Evolutionary conservation across 2,329 filamentous ascomycete species (phyloP).

Genomic region (Diaporthe amygdali): DNA sequence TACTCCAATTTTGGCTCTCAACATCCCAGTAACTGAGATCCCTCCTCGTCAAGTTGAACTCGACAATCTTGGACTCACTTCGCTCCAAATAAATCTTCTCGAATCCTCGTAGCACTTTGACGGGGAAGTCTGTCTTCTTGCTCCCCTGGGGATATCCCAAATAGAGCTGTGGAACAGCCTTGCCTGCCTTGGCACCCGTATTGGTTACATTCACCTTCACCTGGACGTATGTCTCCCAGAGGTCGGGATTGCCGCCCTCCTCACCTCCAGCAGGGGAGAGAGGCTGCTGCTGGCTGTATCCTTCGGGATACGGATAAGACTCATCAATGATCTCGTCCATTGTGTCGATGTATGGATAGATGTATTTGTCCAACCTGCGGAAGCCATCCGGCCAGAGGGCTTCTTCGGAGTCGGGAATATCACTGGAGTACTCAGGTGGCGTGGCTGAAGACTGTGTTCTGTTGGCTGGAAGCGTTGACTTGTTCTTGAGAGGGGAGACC

Average conservation of each 20-base stretch:
- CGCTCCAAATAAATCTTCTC: constrained; percentile 68
- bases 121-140: constrained; percentile 63
- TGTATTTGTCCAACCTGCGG: constrained; percentile 68
- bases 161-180: constrained; percentile 55
- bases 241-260: constrained; percentile 69
- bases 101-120: constrained; percentile 73
- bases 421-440: constrained; percentile 61
- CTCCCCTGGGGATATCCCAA: constrained; percentile 43
- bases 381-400: constrained; percentile 67
- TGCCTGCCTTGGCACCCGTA: constrained; percentile 48
- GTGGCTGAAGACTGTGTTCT: constrained; percentile 46
- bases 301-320: constrained; percentile 57
- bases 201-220: constrained; percentile 61
- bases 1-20: constrained; percentile 70
- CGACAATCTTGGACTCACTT: constrained; percentile 58
- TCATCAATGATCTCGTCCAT: constrained; percentile 48
- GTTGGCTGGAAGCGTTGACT: constrained; percentile 45
- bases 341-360: constrained; percentile 72
- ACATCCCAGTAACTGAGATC: constrained; percentile 79
- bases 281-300: constrained; percentile 54
- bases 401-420: constrained; percentile 58
- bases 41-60: constrained; percentile 66
- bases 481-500: constrained; percentile 52
- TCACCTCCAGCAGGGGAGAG: constrained; percentile 72
- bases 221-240: constrained; percentile 61